Evolutionary conservation across 164 flowering plant species (phyloP), one percentile per base, ranked within the genome.

Genomic region (Kingdonia uniflora): DNA sequence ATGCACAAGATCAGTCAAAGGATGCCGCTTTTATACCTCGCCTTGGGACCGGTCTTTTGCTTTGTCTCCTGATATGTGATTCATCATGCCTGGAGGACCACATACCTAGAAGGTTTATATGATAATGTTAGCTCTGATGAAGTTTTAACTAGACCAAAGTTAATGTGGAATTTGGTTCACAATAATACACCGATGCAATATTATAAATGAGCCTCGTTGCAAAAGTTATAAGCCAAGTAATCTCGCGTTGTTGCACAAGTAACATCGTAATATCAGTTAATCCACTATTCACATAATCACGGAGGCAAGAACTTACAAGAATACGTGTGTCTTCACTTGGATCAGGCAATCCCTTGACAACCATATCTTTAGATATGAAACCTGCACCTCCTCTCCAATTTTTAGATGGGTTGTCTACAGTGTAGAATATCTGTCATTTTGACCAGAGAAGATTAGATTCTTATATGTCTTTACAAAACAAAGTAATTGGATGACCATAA

Each of bases 31-130:
- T 40, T 13, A 15, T 76, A 91, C 97, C 95, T 85, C 95, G 57
- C 96, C 97, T 67, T 91, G 97, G 22, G 91, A 61, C 11, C 68
- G 19, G 54, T 83, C 92, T 52, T 82, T 76, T 24, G 84, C 95
- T 71, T 88, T 92, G 42, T 67, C 87, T 51, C 99, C 99, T 14
- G 99, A 92, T 58, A 88, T 65, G 58, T 84, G 96, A 42, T 75
- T 62, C 95, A 87, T 88, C 90, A 92, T 74, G 54, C 98, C 98
- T 49, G 98, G 96, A 20, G 99, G 99, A 0, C 99, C 99, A 57
- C 99, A 92, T 39, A 92, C 96, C 98, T 92, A 62, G 45, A 14
- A 4, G 48, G 25, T 29, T 29, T 29, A 19, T 2, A 16, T 23
- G 15, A 24, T 23, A 25, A 46, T 5, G 12, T 6, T 24, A 49